Conservation (phyloP, 768 basidiomycete species). For the Cantharellus anzutake region DNA sequence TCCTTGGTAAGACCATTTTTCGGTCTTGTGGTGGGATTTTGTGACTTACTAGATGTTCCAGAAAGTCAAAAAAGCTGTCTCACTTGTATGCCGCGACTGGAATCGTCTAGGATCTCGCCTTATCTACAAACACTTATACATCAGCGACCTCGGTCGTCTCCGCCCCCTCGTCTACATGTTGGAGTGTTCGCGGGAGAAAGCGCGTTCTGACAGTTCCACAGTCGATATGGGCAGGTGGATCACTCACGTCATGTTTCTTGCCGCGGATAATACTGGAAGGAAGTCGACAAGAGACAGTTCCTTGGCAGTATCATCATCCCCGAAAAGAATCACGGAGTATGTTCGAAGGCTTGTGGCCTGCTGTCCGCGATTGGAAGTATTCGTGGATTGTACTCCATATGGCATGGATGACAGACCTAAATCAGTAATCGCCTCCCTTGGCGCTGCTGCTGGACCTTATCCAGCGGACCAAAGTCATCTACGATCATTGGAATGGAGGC, state of each 20-base stretch:
- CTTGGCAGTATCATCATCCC: background rate
- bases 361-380: background rate
- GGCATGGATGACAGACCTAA: background rate
- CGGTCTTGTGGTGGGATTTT: background rate
- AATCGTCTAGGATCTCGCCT: background rate
- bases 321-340: background rate
- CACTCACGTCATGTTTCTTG: background rate
- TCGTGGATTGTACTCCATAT: background rate
- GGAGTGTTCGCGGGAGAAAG: background rate
- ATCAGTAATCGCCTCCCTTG: background rate
- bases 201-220: background rate
- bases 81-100: background rate
- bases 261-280: background rate
- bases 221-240: background rate
- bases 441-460: background rate
- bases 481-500: background rate
- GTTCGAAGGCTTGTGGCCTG: background rate
- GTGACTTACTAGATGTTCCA: background rate
- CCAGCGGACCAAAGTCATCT: background rate
- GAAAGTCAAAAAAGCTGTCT: background rate
- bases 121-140: background rate
- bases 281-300: background rate
- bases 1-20: background rate
- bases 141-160: background rate
- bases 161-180: background rate